These are phyloP conservation scores for Cladosporium austrohemisphaericum DNA, from an alignment of 2,329 filamentous ascomycete species.

Conservation along the genomic window DNA sequence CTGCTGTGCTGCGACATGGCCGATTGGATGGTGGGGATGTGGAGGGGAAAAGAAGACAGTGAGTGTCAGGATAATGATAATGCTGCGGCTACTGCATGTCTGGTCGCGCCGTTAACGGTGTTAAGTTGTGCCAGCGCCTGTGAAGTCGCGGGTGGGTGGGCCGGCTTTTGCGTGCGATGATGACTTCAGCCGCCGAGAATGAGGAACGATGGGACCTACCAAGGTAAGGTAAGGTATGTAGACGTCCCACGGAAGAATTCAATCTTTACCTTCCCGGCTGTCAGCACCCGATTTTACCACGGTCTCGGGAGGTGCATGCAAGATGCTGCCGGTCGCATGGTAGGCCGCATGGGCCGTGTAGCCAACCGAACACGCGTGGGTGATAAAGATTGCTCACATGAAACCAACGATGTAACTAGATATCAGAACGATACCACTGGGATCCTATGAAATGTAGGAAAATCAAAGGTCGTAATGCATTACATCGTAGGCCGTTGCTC, in stretches of 20 bases:
- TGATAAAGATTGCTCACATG: background rate
- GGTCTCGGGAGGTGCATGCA: background rate
- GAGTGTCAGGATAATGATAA: background rate
- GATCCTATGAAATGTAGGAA: background rate
- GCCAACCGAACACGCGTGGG: background rate
- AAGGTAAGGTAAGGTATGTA: too few species aligned
- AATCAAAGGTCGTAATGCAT: background rate
- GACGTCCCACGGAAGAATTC: too few species aligned
- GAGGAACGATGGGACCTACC: too few species aligned
- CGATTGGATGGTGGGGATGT: background rate
- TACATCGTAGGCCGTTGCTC: background rate
- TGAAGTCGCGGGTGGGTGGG: too few species aligned
- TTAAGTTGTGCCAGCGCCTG: too few species aligned
- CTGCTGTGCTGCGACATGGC: constrained; percentile 1
- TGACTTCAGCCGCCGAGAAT: too few species aligned
- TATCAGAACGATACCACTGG: too few species aligned
- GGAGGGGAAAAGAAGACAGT: background rate
- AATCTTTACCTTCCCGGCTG: too few species aligned
- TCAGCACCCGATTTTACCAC: too few species aligned
- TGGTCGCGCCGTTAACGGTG: background rate
- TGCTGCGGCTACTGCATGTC: background rate
- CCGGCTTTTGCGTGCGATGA: too few species aligned
- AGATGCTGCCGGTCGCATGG: background rate
- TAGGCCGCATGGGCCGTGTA: background rate
- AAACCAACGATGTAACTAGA: too few species aligned